These are phyloP conservation scores for Pichia sp. DNA, from an alignment of 1,139 yeast genomes.

Conservation along the genomic window DNA sequence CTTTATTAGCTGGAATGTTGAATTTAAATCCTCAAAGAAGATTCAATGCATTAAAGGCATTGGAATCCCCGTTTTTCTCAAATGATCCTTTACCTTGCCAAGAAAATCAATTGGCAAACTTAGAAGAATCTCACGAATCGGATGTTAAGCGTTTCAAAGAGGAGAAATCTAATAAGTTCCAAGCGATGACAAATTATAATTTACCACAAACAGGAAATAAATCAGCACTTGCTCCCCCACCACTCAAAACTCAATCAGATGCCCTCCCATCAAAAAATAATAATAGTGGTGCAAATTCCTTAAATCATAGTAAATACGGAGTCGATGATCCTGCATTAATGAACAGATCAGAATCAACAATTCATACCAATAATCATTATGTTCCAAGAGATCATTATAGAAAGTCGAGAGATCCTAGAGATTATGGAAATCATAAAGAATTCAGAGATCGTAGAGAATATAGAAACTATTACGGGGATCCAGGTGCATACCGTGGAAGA, in stretches of 20 bases:
- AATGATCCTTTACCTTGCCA: conserved; percentile 55
- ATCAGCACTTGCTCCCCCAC: not conserved
- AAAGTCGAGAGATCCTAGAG: not conserved
- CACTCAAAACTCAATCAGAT: not conserved
- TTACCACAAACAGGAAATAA: not conserved
- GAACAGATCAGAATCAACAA: conserved; percentile 6
- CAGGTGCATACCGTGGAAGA: not conserved
- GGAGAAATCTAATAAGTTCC: conserved; percentile 19
- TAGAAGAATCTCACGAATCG: conserved; percentile 85
- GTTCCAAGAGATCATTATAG: not conserved
- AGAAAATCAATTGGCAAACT: conserved; percentile 53
- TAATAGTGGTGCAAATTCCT: conserved; percentile 13
- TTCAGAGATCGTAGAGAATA: no score
- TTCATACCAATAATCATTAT: not conserved
- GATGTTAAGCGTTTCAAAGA: conserved; percentile 61
- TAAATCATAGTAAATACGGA: conserved; percentile 23
- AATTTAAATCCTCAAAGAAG: conserved; percentile 64
- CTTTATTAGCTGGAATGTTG: conserved; percentile 47
- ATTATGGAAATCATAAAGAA: no score
- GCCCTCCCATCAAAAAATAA: not conserved
- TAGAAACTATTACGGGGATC: not conserved
- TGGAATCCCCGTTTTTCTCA: conserved; percentile 61
- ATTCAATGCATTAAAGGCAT: conserved; percentile 71
- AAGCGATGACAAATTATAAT: no score
- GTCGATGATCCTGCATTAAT: conserved; percentile 7